Conservation (phyloP, 108 stramenopile species). For the Conticribra guillardii region DNA sequence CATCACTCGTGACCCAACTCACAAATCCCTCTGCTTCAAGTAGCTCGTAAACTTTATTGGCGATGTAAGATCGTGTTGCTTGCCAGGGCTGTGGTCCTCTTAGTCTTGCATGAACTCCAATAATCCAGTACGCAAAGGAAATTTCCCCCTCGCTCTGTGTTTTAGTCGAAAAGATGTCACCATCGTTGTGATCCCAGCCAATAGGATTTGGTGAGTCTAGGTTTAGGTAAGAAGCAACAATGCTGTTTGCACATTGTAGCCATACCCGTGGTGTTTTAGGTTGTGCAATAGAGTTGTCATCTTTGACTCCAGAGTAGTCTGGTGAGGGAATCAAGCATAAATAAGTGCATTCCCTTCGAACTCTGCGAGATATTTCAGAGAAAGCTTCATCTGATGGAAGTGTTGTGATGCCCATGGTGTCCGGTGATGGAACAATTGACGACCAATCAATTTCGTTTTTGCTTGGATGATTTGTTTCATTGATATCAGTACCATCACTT, state of each 20-base stretch:
- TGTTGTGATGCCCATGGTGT: slow-evolving; percentile 4
- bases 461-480: not conserved
- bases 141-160: slow-evolving; percentile 8
- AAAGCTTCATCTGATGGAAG: slow-evolving; percentile 10
- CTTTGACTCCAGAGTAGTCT: not conserved
- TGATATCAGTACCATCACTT: not conserved
- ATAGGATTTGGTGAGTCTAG: slow-evolving; percentile 16
- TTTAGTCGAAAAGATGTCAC: not conserved
- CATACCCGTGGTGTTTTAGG: not conserved
- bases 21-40: slow-evolving; percentile 22
- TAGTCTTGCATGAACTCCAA: slow-evolving; percentile 3
- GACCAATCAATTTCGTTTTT: slow-evolving; percentile 14
- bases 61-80: slow-evolving; percentile 14
- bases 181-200: slow-evolving; percentile 8
- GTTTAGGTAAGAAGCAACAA: slow-evolving; percentile 7
- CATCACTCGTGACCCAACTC: slow-evolving; percentile 13
- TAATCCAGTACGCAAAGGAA: slow-evolving; percentile 4
- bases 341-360: slow-evolving; percentile 3
- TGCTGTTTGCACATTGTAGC: not conserved
- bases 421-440: slow-evolving; percentile 11
- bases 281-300: not conserved
- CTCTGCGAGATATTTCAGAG: slow-evolving; percentile 5
- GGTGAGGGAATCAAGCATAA: slow-evolving; percentile 11
- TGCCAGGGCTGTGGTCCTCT: slow-evolving; percentile 24
- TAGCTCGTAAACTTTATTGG: slow-evolving; percentile 15